Evolutionary conservation across 139 green algal genomes (phyloP).

Genomic region (Ostreobium quekettii): DNA sequence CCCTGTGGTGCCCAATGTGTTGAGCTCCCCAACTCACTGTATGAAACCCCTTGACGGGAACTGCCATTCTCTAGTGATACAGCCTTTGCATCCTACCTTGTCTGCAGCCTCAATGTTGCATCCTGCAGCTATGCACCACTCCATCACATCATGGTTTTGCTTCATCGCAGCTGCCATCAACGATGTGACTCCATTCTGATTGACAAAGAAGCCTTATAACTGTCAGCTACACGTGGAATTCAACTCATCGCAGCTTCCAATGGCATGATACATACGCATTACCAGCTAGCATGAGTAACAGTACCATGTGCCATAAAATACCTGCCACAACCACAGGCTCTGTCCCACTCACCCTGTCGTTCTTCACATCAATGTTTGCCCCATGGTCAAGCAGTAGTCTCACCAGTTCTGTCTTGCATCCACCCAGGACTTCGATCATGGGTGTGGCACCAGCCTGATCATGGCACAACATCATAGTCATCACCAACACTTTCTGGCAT

Average conservation of each 20-base stretch:
- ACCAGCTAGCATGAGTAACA: too few relatives aligned
- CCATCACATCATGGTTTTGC: neutral
- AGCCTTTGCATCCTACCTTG: too few relatives aligned
- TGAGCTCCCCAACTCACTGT: too few relatives aligned
- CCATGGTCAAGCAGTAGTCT: neutral
- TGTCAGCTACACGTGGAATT: neutral
- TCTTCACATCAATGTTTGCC: slow-evolving; percentile 5
- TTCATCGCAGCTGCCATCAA: slow-evolving; percentile 2
- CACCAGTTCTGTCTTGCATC: neutral
- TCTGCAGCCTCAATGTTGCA: neutral
- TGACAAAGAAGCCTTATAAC: neutral
- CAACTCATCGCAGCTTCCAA: neutral
- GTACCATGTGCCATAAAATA: neutral
- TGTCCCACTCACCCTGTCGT: neutral
- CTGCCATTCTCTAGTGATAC: too few relatives aligned
- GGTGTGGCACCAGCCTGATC: neutral
- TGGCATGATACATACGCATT: neutral
- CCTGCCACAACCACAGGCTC: neutral
- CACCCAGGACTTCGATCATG: slow-evolving; percentile 1
- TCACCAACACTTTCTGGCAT: too few relatives aligned
- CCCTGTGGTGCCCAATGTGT: too few relatives aligned
- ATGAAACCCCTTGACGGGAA: too few relatives aligned
- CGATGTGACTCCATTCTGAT: slow-evolving; percentile 11
- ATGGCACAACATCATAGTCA: too few relatives aligned
- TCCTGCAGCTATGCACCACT: neutral